Base-by-base conservation (phyloP, 495 filamentous ascomycete genomes). In the Penicillium chermesinum region DNA sequence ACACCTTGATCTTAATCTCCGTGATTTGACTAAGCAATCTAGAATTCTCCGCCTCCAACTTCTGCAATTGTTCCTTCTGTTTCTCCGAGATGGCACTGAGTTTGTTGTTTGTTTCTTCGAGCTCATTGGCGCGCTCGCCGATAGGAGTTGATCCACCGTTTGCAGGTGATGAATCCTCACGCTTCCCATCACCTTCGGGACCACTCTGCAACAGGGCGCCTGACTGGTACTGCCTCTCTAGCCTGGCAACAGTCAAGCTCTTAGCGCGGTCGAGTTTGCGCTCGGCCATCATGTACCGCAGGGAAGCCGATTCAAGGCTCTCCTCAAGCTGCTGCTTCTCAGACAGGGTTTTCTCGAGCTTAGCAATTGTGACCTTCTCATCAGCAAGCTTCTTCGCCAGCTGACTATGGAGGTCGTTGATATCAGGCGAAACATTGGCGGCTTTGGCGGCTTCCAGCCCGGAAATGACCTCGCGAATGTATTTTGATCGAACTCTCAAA, bases 241-340 rank as follows among this genome's bases (percentile, higher is more conserved):
- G 69, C 59, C 95, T 96, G 45, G 87, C 84, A n/a, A 95, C 88
- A 38, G 91, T 87, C 40, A 84, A 68, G 58, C 91, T 96, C 61
- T 84, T 87, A 6, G 83, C 81, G 27, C 93, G 82, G 63, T 98
- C 93, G 13, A 96, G 75, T 63, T 87, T 89, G 70, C 91, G 91
- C 60, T 97, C 93, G 2, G 93, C 93, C 49, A 90, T 84, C 79
- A 96, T 87, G 54, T 94, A 96, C 44, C 93, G 84, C 32, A 91
- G 71, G 2, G 89, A 91, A 3, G 93, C 91, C 43, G 76, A 80
- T 51, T 95, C 89, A 9, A 96, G 73, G 41, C 89, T 84, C 40
- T 89, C 86, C 38, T 85, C 86, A 10, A 94, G 75, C 52, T 87
- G 81, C 40, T 95, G 83, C 54, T 93, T 91, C 53, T 96, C 90